Evolutionary conservation across 2,329 filamentous ascomycete species (phyloP).

Genomic region (Aspergillus neotritici): DNA sequence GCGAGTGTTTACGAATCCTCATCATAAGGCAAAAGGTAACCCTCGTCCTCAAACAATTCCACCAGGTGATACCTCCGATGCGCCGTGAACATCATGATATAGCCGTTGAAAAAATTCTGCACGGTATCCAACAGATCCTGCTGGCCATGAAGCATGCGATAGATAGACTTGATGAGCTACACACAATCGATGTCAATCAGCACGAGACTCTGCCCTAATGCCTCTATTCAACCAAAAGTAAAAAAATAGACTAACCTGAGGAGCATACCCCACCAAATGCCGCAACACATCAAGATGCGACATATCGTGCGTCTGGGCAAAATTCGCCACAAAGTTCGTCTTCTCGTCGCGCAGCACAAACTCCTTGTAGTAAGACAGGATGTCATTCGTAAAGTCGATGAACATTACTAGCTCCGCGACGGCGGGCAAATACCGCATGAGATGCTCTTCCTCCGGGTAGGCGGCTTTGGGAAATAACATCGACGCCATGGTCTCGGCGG

Average conservation of each 20-base stretch:
- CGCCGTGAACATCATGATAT: slow-evolving; percentile 8
- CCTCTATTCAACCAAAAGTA: no score
- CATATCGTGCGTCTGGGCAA: slow-evolving; percentile 7
- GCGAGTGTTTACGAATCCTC: slow-evolving; percentile 1
- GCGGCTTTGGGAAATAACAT: slow-evolving; percentile 7
- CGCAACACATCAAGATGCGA: slow-evolving; percentile 9
- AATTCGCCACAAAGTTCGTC: slow-evolving; percentile 10
- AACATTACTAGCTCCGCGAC: slow-evolving; percentile 9
- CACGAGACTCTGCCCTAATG: no score
- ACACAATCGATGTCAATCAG: no score
- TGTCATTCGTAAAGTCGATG: slow-evolving; percentile 13
- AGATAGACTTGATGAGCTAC: slow-evolving; percentile 5
- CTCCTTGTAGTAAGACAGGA: slow-evolving; percentile 14
- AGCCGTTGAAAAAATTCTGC: slow-evolving; percentile 6
- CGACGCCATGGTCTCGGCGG: slow-evolving; percentile 7
- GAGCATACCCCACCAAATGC: slow-evolving; percentile 7
- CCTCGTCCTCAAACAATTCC: slow-evolving; percentile 11
- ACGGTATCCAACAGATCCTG: slow-evolving; percentile 3
- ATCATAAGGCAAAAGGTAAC: slow-evolving; percentile 11
- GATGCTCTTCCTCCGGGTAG: slow-evolving; percentile 7
- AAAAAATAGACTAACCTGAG: slow-evolving; percentile 4
- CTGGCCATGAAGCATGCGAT: not conserved
- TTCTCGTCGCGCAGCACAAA: slow-evolving; percentile 7
- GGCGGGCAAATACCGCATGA: slow-evolving; percentile 9
- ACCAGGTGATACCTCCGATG: slow-evolving; percentile 10